Base-by-base conservation (phyloP, 768 basidiomycete genomes). In the Lentinula aciculospora region DNA sequence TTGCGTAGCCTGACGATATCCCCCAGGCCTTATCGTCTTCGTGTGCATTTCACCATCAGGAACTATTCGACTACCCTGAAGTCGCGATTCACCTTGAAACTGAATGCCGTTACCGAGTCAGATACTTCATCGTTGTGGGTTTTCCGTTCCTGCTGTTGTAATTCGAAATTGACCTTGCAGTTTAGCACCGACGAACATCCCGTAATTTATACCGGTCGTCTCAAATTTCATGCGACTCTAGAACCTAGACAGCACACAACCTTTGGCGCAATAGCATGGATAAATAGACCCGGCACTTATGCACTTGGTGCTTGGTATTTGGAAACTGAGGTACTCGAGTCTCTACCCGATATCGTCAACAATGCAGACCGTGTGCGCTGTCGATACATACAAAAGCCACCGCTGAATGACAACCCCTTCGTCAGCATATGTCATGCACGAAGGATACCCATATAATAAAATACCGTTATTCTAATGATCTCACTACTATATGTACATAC, bases 41-140 rank as follows among this genome's bases (percentile, higher is more conserved):
- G 81, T 1, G 72, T 89, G 13, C 66, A 74, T 6, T 79, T 94
- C 61, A 71, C 70, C 15, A 60, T 96, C 28, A 80, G 81, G 28
- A 96, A 95, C 66, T 78, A 84, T 61, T 96, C 94, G 0, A 70
- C 83, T 39, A 82, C 85, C 1, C 76, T 84, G 53, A 69, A 80
- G 17, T 76, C 76, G n/a, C 76, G 81, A 44, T 90, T 81, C 63
- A 72, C 79, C 29, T 47, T 47, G n/a, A 47, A 47, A 17, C 17
- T 47, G 28, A 47, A 47, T 31, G 46, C n/a, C 27, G 27, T 13
- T 13, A 8, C 27, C 17, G 28, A 29, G 25, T 29, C 46, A 5
- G 27, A 47, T 2, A 3, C 28, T 28, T 47, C 46, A 4, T 29
- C 46, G 28, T 47, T n/a, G 29, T 47, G 27, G 21, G 25, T 4